These are phyloP conservation scores for Zymoseptoria tritici DNA, from an alignment of 2,329 filamentous ascomycete species.

Conservation along the genomic window DNA sequence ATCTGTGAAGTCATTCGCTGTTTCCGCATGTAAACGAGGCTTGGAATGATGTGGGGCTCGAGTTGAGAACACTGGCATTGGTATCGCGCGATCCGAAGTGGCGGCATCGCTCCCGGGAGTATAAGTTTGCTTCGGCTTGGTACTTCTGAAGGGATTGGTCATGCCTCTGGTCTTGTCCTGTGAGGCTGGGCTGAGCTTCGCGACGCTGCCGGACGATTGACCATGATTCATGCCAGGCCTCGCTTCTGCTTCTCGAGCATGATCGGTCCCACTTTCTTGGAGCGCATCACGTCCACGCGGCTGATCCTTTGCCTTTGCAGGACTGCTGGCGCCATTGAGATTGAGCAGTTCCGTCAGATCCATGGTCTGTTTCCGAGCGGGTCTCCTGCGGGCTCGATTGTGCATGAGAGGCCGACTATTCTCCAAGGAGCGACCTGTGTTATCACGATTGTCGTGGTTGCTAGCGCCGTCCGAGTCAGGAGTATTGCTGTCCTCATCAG, in stretches of 20 bases:
- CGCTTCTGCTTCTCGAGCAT: background rate
- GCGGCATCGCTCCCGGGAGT: slow-evolving; percentile 6
- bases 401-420: slow-evolving; percentile 22
- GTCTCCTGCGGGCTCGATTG: slow-evolving; percentile 8
- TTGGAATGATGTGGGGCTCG: background rate
- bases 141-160: slow-evolving; percentile 21
- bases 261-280: background rate
- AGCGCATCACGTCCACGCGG: background rate
- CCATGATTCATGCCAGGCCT: background rate
- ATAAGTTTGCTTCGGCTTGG: slow-evolving; percentile 19
- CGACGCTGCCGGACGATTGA: slow-evolving; percentile 2
- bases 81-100: background rate
- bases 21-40: background rate
- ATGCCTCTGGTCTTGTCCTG: slow-evolving; percentile 7
- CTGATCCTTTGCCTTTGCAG: slow-evolving; percentile 10
- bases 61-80: background rate
- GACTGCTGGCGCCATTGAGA: slow-evolving; percentile 16
- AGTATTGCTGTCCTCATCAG: slow-evolving; percentile 7
- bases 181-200: slow-evolving; percentile 7
- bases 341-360: slow-evolving; percentile 22
- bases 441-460: slow-evolving; percentile 11
- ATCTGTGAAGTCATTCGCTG: slow-evolving; percentile 5
- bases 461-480: slow-evolving; percentile 8
- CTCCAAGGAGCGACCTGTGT: slow-evolving; percentile 27
- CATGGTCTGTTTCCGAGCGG: slow-evolving; percentile 16